A percentile compares a stretch with the other conserved stretches of the same genome.
phyloP scores from a whole-genome alignment of 768 basidiomycete species.

The Boletus sensibilis region DNA sequence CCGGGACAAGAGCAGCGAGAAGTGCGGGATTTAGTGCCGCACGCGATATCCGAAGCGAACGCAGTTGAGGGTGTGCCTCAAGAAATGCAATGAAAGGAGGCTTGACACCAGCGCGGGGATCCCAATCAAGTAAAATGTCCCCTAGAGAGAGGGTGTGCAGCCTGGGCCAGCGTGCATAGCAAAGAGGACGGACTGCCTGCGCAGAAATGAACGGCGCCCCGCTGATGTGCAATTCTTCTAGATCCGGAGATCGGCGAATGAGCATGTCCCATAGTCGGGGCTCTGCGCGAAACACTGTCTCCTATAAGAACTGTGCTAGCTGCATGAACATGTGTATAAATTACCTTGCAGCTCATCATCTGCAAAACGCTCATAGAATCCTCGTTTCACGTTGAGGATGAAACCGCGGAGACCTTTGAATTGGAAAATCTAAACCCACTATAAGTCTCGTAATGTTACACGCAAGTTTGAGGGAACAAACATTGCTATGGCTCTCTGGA shows the following conservation, averaged over 20 bases:
- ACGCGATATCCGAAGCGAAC: slow-evolving; percentile 50
- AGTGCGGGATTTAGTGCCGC: slow-evolving; percentile 54
- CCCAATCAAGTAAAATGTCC: slow-evolving; percentile 63
- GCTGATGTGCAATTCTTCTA: slow-evolving; percentile 59
- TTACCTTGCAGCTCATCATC: slow-evolving; percentile 57
- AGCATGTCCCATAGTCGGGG: slow-evolving; percentile 67
- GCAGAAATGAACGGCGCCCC: slow-evolving; percentile 35
- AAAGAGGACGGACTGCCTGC: slow-evolving; percentile 51
- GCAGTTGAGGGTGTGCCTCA: slow-evolving; percentile 58
- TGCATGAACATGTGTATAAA: background rate
- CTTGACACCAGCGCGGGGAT: slow-evolving; percentile 41
- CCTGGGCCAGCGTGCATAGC: slow-evolving; percentile 64
- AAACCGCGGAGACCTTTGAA: slow-evolving; percentile 65
- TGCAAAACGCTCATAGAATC: slow-evolving; percentile 60
- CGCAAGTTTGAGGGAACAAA: slow-evolving; percentile 34
- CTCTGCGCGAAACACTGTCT: slow-evolving; percentile 26
- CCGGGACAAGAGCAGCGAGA: slow-evolving; percentile 46
- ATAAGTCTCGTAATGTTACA: background rate
- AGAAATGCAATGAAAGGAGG: slow-evolving; percentile 67
- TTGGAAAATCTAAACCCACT: slow-evolving; percentile 56
- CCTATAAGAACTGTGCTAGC: slow-evolving; percentile 1
- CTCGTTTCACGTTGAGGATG: slow-evolving; percentile 54
- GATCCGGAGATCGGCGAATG: slow-evolving; percentile 57
- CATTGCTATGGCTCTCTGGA: slow-evolving; percentile 59
- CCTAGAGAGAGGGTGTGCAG: slow-evolving; percentile 61